Evolutionary conservation across 2,329 filamentous ascomycete genomes (phyloP).

Genomic region (Beauveria scarabaeidicola): DNA sequence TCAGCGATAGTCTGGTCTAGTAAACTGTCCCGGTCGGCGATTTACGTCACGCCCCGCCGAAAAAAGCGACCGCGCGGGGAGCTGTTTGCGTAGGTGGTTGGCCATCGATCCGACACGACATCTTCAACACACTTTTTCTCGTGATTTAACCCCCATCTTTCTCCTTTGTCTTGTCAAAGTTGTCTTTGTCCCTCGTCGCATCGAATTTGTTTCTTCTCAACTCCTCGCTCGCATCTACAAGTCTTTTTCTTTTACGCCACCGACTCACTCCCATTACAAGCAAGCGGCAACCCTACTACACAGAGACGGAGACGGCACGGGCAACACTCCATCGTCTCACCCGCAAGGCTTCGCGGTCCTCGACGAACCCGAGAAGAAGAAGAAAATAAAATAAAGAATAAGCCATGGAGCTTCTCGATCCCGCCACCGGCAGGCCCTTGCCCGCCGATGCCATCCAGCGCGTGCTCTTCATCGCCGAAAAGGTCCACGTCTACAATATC

Average conservation of each 20-base stretch:
- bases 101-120: too few relatives aligned
- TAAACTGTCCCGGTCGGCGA: not conserved
- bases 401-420: conserved; percentile 58
- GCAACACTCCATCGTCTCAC: not conserved
- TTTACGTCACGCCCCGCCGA: not conserved
- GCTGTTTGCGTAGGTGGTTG: not conserved
- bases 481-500: conserved; percentile 81
- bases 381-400: not conserved
- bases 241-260: too few relatives aligned
- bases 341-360: too few relatives aligned
- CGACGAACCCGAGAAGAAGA: too few relatives aligned
- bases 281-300: not conserved
- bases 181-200: not conserved
- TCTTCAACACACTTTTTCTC: too few relatives aligned
- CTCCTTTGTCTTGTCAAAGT: too few relatives aligned
- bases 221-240: too few relatives aligned
- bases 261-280: not conserved
- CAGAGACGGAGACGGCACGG: too few relatives aligned
- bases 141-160: too few relatives aligned
- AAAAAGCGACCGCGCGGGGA: not conserved
- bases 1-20: not conserved
- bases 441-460: conserved; percentile 74
- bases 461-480: conserved; percentile 66
- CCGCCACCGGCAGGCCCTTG: conserved; percentile 58
- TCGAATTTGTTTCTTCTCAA: not conserved